Evolutionary conservation across 2,329 filamentous ascomycete genomes (phyloP).

Genomic region (Capronia americana): DNA sequence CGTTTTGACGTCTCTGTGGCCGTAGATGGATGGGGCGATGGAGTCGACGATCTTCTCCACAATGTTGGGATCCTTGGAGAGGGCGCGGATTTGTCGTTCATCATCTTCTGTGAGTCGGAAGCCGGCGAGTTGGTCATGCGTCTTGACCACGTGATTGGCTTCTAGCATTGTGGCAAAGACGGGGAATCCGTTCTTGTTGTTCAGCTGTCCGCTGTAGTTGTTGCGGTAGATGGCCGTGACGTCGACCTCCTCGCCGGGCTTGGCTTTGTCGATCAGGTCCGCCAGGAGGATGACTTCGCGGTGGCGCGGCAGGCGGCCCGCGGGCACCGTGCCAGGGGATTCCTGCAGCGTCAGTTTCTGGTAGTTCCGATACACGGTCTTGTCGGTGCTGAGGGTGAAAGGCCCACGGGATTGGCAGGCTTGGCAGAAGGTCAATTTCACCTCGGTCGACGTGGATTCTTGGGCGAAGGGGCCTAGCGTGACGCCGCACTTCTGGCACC

Average conservation of each 20-base stretch:
- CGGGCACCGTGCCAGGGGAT: constrained; percentile 94
- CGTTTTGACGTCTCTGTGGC: constrained; percentile 95
- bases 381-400: constrained; percentile 94
- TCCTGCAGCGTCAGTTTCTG: constrained; percentile 97
- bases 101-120: constrained; percentile 96
- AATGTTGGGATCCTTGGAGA: constrained; percentile 89
- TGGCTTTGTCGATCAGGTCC: constrained; percentile 95
- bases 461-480: constrained; percentile 97
- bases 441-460: constrained; percentile 86
- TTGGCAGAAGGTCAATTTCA: constrained; percentile 95
- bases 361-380: constrained; percentile 98
- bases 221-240: constrained; percentile 97
- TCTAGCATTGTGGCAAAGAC: constrained; percentile 98
- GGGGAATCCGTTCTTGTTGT: constrained; percentile 98
- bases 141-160: constrained; percentile 95
- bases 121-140: constrained; percentile 94
- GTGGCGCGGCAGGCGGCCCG: constrained; percentile 89
- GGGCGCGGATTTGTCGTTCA: constrained; percentile 83
- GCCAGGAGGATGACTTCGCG: constrained; percentile 94
- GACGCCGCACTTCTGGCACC: constrained; percentile 89
- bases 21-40: constrained; percentile 96
- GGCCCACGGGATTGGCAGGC: constrained; percentile 94
- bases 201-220: constrained; percentile 96
- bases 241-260: constrained; percentile 97
- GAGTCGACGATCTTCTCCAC: constrained; percentile 91